phyloP scores from a whole-genome alignment of 176 grass and related monocot species.

The Phragmites australis region DNA sequence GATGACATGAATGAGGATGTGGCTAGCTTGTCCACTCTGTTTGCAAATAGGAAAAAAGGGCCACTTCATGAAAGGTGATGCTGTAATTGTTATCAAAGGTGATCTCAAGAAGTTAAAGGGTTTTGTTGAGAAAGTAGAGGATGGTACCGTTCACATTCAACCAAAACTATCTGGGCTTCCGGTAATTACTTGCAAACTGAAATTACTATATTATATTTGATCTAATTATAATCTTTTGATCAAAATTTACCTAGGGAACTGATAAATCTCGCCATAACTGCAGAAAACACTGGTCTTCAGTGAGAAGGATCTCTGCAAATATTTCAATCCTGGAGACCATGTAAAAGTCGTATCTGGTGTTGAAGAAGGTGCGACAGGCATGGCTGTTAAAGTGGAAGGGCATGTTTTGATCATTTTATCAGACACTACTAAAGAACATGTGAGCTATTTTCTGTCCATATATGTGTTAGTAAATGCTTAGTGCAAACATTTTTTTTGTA shows the following conservation, averaged over 20 bases:
- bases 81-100: slow-evolving; percentile 72
- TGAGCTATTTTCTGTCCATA: slow-evolving; percentile 40
- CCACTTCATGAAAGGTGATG: slow-evolving; percentile 90
- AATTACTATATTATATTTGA: not conserved
- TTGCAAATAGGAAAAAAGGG: slow-evolving; percentile 77
- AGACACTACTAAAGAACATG: slow-evolving; percentile 82
- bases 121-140: slow-evolving; percentile 85
- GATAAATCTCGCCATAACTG: slow-evolving; percentile 24
- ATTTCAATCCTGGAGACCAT: slow-evolving; percentile 86
- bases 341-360: slow-evolving; percentile 81
- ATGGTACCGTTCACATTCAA: slow-evolving; percentile 66
- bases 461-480: not conserved
- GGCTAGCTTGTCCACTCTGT: slow-evolving; percentile 72
- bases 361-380: slow-evolving; percentile 66
- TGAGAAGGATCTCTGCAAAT: slow-evolving; percentile 74
- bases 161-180: slow-evolving; percentile 59
- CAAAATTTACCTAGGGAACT: not conserved
- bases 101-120: slow-evolving; percentile 75
- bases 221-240: not conserved
- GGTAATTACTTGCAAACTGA: slow-evolving; percentile 45
- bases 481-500: not conserved
- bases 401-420: slow-evolving; percentile 82
- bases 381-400: slow-evolving; percentile 80
- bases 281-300: slow-evolving; percentile 76
- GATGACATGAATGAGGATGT: slow-evolving; percentile 68